phyloP scores from a whole-genome alignment of 345 rosid genomes.

The Pseudoturritis turrita region DNA sequence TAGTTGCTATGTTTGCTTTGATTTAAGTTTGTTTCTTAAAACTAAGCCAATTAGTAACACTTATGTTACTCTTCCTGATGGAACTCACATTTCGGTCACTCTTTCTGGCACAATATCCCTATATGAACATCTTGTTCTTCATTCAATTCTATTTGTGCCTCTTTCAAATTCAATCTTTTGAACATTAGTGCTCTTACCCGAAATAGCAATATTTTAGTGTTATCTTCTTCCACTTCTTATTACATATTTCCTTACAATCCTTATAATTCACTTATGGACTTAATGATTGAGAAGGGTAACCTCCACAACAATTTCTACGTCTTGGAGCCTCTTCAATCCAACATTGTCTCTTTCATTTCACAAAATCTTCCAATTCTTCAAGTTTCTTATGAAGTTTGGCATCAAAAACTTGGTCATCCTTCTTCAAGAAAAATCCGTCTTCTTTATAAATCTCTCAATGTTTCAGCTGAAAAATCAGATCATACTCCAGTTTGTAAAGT shows the following conservation, averaged over 20 bases:
- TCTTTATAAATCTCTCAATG: too few species aligned
- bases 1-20: not conserved
- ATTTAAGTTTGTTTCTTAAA: not conserved
- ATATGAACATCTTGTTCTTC: not conserved
- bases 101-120: not conserved
- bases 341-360: too few species aligned
- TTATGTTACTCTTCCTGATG: not conserved
- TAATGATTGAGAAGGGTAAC: not conserved
- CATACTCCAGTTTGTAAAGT: too few species aligned
- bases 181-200: not conserved
- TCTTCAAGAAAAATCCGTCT: too few species aligned
- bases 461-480: too few species aligned
- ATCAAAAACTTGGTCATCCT: too few species aligned
- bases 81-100: not conserved
- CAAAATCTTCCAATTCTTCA: too few species aligned
- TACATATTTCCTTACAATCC: not conserved
- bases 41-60: not conserved
- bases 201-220: not conserved
- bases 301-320: too few species aligned
- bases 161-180: not conserved
- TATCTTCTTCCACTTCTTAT: not conserved
- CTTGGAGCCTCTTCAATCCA: too few species aligned
- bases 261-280: not conserved
- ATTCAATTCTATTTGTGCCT: not conserved
- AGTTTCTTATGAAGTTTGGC: too few species aligned